Base-by-base conservation (phyloP, 768 basidiomycete species). In the Russula foetens region DNA sequence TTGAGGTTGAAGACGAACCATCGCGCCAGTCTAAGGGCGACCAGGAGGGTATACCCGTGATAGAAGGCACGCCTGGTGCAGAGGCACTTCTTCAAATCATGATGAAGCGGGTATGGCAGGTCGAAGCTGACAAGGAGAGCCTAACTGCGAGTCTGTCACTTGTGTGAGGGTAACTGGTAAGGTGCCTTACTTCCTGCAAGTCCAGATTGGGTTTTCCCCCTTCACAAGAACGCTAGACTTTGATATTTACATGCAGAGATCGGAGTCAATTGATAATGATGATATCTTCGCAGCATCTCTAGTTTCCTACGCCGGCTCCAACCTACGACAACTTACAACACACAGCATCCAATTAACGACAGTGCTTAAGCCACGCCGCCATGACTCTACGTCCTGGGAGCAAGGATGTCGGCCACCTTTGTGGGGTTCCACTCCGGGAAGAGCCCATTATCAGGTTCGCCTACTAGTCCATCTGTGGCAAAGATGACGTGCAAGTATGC, bases 41-140 rank as follows among this genome's bases (percentile, higher is more conserved):
- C 5, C 31, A 45, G 7, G 64, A 50, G n/a, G 74, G 74, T 29
- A 68, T 75, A n/a, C 63, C 67, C 24, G 68, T 70, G 21, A 67
- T 90, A 21, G 74, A 74, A n/a, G 60, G 73, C 43, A 90, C 88
- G 12, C 89, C 89, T n/a, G 89, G 89, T 4, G 75, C 80, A 7
- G 72, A 74, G 28, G 69, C 58, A 0, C 73, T 90, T 45, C 65
- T 87, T 15, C 67, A 71, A 17, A 58, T 83, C 7, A 64, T 90
- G 60, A 64, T 80, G 14, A 63, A 76, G 54, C 78, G 87, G 56
- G 75, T 90, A 19, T 90, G 86, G 85, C 80, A 71, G 14, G 63
- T 74, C 7, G 31, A 58, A 11, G 53, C 44, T 33, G 43, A 45
- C 33, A 53, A 48, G 29, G 56, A 48, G 39, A 43, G 51, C 17